These are phyloP conservation scores for Scleroderma citrinum DNA, from an alignment of 768 basidiomycete genomes.

Conservation along the genomic window DNA sequence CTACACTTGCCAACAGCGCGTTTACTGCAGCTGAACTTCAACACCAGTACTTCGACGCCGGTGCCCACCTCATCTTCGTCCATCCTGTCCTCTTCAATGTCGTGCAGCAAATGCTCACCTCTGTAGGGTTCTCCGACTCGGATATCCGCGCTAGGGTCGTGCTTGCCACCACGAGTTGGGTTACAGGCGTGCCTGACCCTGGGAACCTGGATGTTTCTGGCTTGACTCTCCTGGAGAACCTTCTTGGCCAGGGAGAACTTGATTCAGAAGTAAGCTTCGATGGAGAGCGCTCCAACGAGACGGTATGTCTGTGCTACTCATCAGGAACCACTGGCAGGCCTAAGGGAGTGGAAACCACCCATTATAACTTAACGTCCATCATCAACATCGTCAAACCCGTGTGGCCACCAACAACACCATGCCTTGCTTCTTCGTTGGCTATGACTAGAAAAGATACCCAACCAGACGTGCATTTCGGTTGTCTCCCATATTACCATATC, in stretches of 20 bases:
- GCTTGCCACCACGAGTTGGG: constrained; percentile 48
- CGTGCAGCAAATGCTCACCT: constrained; percentile 52
- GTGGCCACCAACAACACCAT: constrained; percentile 37
- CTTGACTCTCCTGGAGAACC: constrained; percentile 38
- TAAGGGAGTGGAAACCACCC: constrained; percentile 68
- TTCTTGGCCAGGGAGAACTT: constrained; percentile 48
- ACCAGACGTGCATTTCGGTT: constrained; percentile 50
- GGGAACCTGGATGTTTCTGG: constrained; percentile 27
- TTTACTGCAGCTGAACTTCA: constrained; percentile 66
- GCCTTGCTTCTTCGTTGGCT: constrained; percentile 12
- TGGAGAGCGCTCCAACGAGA: constrained; percentile 48
- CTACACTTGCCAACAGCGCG: constrained; percentile 67
- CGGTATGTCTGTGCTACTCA: constrained; percentile 58
- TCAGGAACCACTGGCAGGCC: constrained; percentile 74
- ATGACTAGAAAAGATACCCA: not conserved
- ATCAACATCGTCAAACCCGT: constrained; percentile 42
- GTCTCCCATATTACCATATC: constrained; percentile 58
- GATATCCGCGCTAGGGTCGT: constrained; percentile 53
- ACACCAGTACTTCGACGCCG: constrained; percentile 65
- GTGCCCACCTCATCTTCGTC: constrained; percentile 56
- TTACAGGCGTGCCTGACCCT: constrained; percentile 25
- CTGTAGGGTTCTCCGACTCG: constrained; percentile 38
- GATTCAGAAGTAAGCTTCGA: constrained; percentile 50
- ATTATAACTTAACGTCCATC: constrained; percentile 61
- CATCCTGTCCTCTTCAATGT: constrained; percentile 54